Evolutionary conservation across 192 early-diverging fungal genomes (phyloP), one percentile per base, ranked within the genome.

Genomic region (Coemansia sp.): DNA sequence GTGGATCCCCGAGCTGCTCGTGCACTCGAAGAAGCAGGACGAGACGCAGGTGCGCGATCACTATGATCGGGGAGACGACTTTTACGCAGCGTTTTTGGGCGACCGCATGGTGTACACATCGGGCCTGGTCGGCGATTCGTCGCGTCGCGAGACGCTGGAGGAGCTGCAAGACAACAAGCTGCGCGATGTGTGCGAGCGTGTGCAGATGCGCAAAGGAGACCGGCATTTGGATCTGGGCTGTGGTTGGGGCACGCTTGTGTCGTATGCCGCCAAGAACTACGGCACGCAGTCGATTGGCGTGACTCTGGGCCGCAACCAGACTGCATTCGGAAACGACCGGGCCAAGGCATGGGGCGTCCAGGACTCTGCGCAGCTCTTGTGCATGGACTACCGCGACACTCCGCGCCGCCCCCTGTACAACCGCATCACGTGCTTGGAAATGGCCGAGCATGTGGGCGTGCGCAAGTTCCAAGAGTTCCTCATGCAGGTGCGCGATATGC

Each of bases 401-500:
- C 93, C 97, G 38, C 69, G 67, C 12, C 81, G 83, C 67, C 84
- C 92, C 63, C 95, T 94, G 75, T 98, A 87, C 86, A 84, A 98
- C 88, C 93, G 94, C 82, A 97, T 98, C 71, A 93, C 94, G 37
- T 96, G 95, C 75, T 88, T 98, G 60, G 97, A 97, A 74, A 98
- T 98, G 97, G 94, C 97, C 67, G 97, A 98, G 84, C 97, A 98
- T 79, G 97, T 98, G 38, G 97, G 97, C 65, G 86, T 98, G 61
- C 86, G 91, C 73, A 88, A 90, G 70, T 98, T 91, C 87, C 86
- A 88, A 51, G 86, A 89, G 57, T 98, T 97, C 77, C 81, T 98
- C 72, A 70, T 83, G 24, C 93, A 98, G 83, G 92, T 98, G 64
- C 86, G 88, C 70, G 94, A 96, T 41, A 88, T 96, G 88, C 84